These are phyloP conservation scores for Rhizopogon sp. DNA, from an alignment of 768 basidiomycete genomes.

Conservation along the genomic window DNA sequence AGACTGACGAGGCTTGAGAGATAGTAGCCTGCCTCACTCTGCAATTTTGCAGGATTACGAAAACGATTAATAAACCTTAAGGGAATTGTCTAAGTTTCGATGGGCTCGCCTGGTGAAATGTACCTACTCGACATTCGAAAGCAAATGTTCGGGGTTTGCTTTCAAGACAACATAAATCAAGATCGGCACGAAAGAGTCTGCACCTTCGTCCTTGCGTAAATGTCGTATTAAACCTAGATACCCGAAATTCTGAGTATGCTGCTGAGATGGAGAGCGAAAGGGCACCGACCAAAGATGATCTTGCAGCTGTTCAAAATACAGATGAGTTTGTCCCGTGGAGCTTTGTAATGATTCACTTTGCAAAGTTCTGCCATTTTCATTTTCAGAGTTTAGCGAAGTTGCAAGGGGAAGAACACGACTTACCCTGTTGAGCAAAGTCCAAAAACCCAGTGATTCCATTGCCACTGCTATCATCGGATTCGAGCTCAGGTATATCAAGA, in stretches of 20 bases:
- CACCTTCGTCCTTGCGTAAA: conserved; percentile 76
- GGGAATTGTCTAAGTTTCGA: background rate
- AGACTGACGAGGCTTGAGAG: conserved; percentile 82
- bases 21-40: conserved; percentile 97
- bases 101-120: background rate
- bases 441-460: conserved; percentile 62
- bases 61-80: conserved; percentile 92
- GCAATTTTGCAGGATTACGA: conserved; percentile 81
- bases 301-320: conserved; percentile 98
- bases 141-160: conserved; percentile 88
- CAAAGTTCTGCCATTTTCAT: conserved; percentile 59
- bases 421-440: conserved; percentile 86
- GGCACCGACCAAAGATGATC: conserved; percentile 87
- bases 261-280: conserved; percentile 8
- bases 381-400: background rate
- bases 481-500: conserved; percentile 81
- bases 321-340: conserved; percentile 95
- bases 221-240: conserved; percentile 81
- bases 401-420: conserved; percentile 3
- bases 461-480: conserved; percentile 37
- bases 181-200: conserved; percentile 92
- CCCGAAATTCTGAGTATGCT: background rate
- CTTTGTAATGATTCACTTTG: conserved; percentile 99
- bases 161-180: conserved; percentile 91
- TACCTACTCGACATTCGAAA: conserved; percentile 92